phyloP scores from a whole-genome alignment of 257 asterid genomes.

The Plantago ovata region DNA sequence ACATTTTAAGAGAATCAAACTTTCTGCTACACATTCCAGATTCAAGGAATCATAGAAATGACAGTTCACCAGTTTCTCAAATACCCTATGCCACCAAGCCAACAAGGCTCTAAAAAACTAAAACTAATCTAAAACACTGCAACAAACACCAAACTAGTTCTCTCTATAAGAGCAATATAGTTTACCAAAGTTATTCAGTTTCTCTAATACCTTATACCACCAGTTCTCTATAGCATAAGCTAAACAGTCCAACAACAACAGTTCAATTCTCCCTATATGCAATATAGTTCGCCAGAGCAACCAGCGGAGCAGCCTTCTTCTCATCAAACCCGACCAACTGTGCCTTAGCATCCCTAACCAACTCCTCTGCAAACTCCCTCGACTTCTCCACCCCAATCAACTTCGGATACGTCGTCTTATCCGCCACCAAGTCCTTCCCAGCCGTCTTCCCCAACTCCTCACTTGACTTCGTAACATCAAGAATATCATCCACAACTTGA shows the following conservation, averaged over 20 bases:
- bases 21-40: too few species aligned
- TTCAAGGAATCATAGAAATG: too few species aligned
- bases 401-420: conserved; percentile 57
- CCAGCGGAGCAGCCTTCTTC: conserved; percentile 41
- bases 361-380: conserved; percentile 50
- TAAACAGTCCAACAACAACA: neutral
- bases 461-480: conserved; percentile 59
- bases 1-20: too few species aligned
- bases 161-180: neutral
- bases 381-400: conserved; percentile 53
- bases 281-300: conserved; percentile 54
- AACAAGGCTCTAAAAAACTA: too few species aligned
- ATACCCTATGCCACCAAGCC: too few species aligned
- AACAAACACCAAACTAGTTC: too few species aligned
- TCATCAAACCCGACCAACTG: conserved; percentile 48
- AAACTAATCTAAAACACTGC: too few species aligned
- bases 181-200: neutral
- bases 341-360: conserved; percentile 47
- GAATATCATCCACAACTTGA: conserved; percentile 61
- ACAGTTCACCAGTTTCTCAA: too few species aligned
- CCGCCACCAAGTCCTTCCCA: conserved; percentile 57
- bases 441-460: conserved; percentile 61
- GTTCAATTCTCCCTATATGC: conserved; percentile 47
- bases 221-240: neutral
- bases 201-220: too few species aligned